Base-by-base conservation (phyloP, 768 basidiomycete species). In the Leucosporidium scottii region DNA sequence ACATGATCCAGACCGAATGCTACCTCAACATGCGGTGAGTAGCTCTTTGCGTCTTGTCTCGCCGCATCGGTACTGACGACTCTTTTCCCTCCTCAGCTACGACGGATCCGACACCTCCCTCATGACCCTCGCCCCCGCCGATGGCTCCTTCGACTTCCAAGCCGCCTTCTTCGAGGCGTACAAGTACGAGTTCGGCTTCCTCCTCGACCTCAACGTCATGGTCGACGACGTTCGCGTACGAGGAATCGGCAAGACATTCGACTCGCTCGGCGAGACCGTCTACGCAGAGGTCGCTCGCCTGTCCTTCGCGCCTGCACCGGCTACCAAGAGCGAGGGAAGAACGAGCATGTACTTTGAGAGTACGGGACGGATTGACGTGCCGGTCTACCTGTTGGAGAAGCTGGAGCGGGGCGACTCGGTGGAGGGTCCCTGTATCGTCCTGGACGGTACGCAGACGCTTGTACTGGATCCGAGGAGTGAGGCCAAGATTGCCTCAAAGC, bases 361-460 rank as follows among this genome's bases (percentile, higher is more conserved):
- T 6, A 48, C 13, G 18, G 59, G 59, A 17, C 12, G 59, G 28
- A 8, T 27, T 13, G 59, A 60, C 6, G 59, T 31, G 28, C 59
- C 59, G 47, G 57, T 59, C 0, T 59, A 27, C 57, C n/a, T 39
- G 36, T 44, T 59, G 36, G 57, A 59, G 57, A 39, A n/a, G n/a
- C 10, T 59, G 57, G 36, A 39, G 23, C n/a, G 10, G 34, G 57
- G 57, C 7, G 57, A 59, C 21, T 39, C 15, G 36, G 36, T 59
- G 23, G 36, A 44, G 34, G 57, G 57, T 10, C 57, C 57, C 13
- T 34, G 36, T 59, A 87, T 97, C 84, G 87, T 98, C 68, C 90
- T 96, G 74, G 93, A 98, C 78, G 82, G 90, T 72, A 98, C 94
- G 30, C 94, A 96, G 81, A 96, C 93, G 30, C 90, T 97, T 68